A percentile compares a stretch with the other conserved stretches of the same genome.
These are phyloP conservation scores for Cladobotryum mycophilum DNA, from an alignment of 2,329 filamentous ascomycete genomes.

Conservation along the genomic window DNA sequence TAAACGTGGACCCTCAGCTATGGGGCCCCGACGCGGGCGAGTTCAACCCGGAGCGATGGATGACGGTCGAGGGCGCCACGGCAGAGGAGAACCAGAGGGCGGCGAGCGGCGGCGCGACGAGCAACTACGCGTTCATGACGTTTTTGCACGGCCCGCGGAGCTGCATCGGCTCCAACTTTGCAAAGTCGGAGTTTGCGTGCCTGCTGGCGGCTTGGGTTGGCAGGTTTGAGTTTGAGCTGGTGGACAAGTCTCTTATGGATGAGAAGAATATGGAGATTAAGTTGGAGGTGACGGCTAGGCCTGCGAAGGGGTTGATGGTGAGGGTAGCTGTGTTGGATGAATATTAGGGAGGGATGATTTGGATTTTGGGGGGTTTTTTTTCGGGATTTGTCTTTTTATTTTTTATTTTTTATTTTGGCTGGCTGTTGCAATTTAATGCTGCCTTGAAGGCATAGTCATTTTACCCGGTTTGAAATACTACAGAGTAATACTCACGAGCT, in stretches of 20 bases:
- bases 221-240: slow-evolving; percentile 58
- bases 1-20: slow-evolving; percentile 60
- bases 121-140: slow-evolving; percentile 72
- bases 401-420: neutral
- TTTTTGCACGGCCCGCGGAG: slow-evolving; percentile 82
- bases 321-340: slow-evolving; percentile 60
- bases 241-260: slow-evolving; percentile 55
- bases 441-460: too few relatives aligned
- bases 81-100: slow-evolving; percentile 30
- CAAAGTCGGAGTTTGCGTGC: slow-evolving; percentile 78
- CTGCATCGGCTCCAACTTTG: slow-evolving; percentile 79
- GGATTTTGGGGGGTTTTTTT: neutral
- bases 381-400: too few relatives aligned
- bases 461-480: too few relatives aligned
- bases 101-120: slow-evolving; percentile 64
- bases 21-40: slow-evolving; percentile 71
- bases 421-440: neutral
- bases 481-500: too few relatives aligned
- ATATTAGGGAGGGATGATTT: slow-evolving; percentile 33
- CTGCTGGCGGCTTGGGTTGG: slow-evolving; percentile 72
- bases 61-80: slow-evolving; percentile 38
- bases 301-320: slow-evolving; percentile 65
- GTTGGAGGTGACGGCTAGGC: slow-evolving; percentile 64
- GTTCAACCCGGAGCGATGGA: slow-evolving; percentile 78
- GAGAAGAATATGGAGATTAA: slow-evolving; percentile 62